Evolutionary conservation across 1,284 basidiomycete species (phyloP), one percentile per base, ranked within the genome.

Genomic region (Thelephora terrestris): DNA sequence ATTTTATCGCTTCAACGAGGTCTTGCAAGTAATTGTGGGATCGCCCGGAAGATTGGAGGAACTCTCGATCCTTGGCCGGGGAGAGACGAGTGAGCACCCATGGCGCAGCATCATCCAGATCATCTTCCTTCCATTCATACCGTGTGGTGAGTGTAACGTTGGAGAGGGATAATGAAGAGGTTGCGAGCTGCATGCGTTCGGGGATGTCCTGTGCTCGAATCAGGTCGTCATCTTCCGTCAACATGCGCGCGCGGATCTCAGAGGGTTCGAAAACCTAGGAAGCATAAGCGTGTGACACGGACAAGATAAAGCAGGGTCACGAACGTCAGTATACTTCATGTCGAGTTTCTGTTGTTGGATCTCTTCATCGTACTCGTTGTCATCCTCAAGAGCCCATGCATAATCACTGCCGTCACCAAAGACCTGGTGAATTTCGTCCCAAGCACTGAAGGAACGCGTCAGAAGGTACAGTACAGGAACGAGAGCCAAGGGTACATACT

Each of bases 381-480:
- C 92, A 9, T 78, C 85, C 39, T 74, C 83, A 47, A 98, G 67
- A 2, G 94, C 94, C 88, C 91, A 96, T 57, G 91, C 92, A 61
- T 95, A 99, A 56, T 99, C 95, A 58, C 89, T 84, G 17, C 96
- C 96, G 57, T 96, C 91, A 34, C 96, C 96, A 60, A 99, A 99
- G 9, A 99, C 91, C 54, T 94, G 95, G 54, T 89, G 87, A 44
- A 99, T 89, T 67, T 98, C 96, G 51, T 92, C 87, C 92, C 93
- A 97, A 29, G 93, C 89, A 60, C 94, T 97, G 53, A 14, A 54
- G 51, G 53, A 48, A 50, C 34, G 47, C 47, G 52, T 56, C 61
- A 50, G 56, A 57, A 57, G 45, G 50, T 29, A 51, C 43, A 5
- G 20, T 42, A n/a, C n/a, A 47, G 50, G 21, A 21, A 23, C 20